Percentiles rank a stretch among this genome's conserved stretches.
Conservation (phyloP, 2,329 filamentous ascomycete genomes). For the Amylocarpus encephaloides region DNA sequence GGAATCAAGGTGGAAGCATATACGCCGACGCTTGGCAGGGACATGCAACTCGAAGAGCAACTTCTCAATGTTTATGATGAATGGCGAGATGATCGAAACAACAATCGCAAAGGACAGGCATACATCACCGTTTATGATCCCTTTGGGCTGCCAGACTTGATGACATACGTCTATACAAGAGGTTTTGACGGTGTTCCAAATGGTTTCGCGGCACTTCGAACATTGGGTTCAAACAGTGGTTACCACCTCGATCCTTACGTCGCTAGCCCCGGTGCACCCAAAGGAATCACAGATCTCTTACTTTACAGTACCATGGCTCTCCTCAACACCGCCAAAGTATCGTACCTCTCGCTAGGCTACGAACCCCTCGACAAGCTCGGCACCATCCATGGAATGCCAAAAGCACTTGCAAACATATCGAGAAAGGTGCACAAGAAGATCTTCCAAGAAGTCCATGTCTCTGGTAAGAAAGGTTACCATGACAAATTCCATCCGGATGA, state of each 20-base stretch:
- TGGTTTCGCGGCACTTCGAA: constrained; percentile 36
- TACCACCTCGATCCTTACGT: constrained; percentile 39
- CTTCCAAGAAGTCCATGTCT: constrained; percentile 32
- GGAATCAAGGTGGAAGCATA: constrained; percentile 33
- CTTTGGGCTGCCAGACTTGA: too few species aligned
- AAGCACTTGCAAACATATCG: constrained; percentile 27
- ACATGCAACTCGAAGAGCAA: constrained; percentile 34
- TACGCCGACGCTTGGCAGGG: neutral
- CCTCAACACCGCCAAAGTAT: constrained; percentile 29
- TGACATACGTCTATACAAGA: too few species aligned
- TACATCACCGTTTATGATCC: too few species aligned
- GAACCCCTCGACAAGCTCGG: constrained; percentile 32
- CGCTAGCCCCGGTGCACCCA: constrained; percentile 31
- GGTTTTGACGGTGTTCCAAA: constrained; percentile 25
- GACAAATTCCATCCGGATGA: constrained; percentile 36
- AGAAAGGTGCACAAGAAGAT: constrained; percentile 30
- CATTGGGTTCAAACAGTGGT: constrained; percentile 32
- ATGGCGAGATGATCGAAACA: constrained; percentile 37
- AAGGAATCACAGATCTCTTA: constrained; percentile 35
- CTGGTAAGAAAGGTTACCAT: constrained; percentile 36
- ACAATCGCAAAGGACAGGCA: constrained; percentile 27
- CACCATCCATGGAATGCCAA: constrained; percentile 31
- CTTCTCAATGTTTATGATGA: constrained; percentile 29
- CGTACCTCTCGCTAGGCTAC: constrained; percentile 35
- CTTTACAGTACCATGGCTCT: constrained; percentile 35